These are phyloP conservation scores for Venturia aucupariae DNA, from an alignment of 2,329 filamentous ascomycete genomes.

Conservation along the genomic window DNA sequence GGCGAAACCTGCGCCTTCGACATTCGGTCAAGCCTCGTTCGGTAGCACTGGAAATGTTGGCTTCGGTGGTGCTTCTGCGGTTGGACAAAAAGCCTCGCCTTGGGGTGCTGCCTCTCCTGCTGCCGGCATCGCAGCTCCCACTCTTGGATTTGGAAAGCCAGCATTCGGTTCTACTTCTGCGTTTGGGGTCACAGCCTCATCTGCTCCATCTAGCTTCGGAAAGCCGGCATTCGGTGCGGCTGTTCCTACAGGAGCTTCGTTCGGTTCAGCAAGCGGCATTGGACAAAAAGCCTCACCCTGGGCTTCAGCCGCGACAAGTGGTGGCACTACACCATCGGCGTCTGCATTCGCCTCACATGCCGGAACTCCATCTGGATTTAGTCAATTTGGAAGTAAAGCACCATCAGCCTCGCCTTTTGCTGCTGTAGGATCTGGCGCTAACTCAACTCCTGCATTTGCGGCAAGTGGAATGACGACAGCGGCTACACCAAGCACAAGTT, in stretches of 20 bases:
- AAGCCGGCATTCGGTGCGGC: conserved; percentile 19
- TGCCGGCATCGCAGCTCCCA: conserved; percentile 9
- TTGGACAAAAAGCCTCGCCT: conserved; percentile 21
- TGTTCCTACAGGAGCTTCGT: conserved; percentile 23
- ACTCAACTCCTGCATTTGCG: conserved; percentile 26
- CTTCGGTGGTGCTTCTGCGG: conserved; percentile 16
- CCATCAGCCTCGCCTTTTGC: conserved; percentile 13
- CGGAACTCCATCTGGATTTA: conserved; percentile 24
- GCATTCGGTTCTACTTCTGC: conserved; percentile 15
- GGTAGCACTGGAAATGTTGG: conserved; percentile 16
- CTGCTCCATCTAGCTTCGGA: conserved; percentile 12
- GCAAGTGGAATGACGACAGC: conserved; percentile 15
- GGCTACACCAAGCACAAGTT: conserved; percentile 17
- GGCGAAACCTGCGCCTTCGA: conserved; percentile 18
- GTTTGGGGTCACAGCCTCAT: conserved; percentile 14
- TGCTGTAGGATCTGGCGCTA: conserved; percentile 17
- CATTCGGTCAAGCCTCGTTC: conserved; percentile 21
- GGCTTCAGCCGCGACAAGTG: conserved; percentile 7
- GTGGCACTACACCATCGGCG: conserved; percentile 11
- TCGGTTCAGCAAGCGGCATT: conserved; percentile 17
- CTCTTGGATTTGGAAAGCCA: conserved; percentile 9
- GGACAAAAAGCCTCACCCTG: conserved; percentile 10
- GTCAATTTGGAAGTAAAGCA: conserved; percentile 21
- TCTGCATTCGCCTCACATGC: conserved; percentile 27
- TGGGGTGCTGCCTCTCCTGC: conserved; percentile 20